Percentiles rank a stretch among this genome's conserved stretches.
phyloP scores from a whole-genome alignment of 768 basidiomycete genomes.

The Trametes cinnabarina region DNA sequence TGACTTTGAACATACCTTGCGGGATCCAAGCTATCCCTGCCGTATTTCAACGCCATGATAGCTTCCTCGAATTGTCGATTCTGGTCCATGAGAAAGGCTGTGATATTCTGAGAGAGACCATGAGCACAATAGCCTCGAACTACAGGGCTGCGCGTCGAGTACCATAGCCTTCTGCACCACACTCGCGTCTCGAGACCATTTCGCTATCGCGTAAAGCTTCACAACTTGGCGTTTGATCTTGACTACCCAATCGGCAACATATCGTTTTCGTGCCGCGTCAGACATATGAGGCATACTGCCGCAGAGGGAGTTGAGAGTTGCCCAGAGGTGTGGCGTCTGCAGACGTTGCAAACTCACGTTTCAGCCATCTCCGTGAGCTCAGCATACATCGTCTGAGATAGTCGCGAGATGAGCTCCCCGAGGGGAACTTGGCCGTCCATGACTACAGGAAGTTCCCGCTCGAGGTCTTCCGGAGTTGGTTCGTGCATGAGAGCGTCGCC shows the following conservation, averaged over 20 bases:
- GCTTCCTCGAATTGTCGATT: constrained; percentile 79
- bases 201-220: constrained; percentile 81
- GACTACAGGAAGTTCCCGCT: constrained; percentile 72
- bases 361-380: constrained; percentile 82
- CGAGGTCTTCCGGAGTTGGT: constrained; percentile 53
- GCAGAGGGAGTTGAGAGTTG: neutral
- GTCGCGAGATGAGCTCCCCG: constrained; percentile 70
- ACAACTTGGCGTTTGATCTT: constrained; percentile 87
- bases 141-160: constrained; percentile 7
- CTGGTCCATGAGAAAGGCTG: constrained; percentile 81
- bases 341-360: constrained; percentile 54
- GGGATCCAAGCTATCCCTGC: constrained; percentile 67
- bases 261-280: constrained; percentile 74
- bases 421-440: constrained; percentile 72
- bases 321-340: neutral
- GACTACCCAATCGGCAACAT: constrained; percentile 86
- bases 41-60: constrained; percentile 58
- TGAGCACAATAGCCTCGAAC: neutral
- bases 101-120: constrained; percentile 61
- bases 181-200: constrained; percentile 84
- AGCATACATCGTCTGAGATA: constrained; percentile 77
- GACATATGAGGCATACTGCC: constrained; percentile 73
- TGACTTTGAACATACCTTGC: constrained; percentile 57
- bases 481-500: constrained; percentile 26
- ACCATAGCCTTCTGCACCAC: constrained; percentile 89